Conservation (phyloP, 495 filamentous ascomycete species). For the Podospora anserina region DNA sequence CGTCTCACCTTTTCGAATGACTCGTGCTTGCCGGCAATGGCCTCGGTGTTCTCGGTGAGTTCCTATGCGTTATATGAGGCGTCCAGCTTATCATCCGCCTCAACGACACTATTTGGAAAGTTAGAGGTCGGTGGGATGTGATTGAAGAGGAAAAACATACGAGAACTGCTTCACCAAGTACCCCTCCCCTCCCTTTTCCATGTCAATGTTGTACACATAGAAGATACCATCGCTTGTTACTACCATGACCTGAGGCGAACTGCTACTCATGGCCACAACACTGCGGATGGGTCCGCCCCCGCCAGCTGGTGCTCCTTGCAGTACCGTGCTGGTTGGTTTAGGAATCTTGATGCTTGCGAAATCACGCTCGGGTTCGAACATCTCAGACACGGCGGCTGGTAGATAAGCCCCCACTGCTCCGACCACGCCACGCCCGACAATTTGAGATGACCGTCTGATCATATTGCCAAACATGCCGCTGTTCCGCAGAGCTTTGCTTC, state of each 20-base stretch:
- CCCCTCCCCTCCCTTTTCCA: slow-evolving; percentile 95
- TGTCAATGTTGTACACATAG: slow-evolving; percentile 90
- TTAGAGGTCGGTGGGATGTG: not conserved
- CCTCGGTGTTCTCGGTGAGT: not conserved
- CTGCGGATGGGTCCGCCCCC: slow-evolving; percentile 54
- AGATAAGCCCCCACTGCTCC: slow-evolving; percentile 88
- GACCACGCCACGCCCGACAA: slow-evolving; percentile 85
- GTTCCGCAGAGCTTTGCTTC: slow-evolving; percentile 38
- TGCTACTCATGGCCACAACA: slow-evolving; percentile 93
- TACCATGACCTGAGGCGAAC: slow-evolving; percentile 92
- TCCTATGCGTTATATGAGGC: slow-evolving; percentile 39
- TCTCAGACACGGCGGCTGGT: slow-evolving; percentile 86
- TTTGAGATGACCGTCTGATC: slow-evolving; percentile 93
- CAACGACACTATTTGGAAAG: slow-evolving; percentile 40
- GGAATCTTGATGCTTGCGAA: slow-evolving; percentile 96
- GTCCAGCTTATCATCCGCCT: slow-evolving; percentile 51
- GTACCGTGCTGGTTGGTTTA: slow-evolving; percentile 43
- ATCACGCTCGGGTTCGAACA: slow-evolving; percentile 94
- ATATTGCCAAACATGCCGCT: slow-evolving; percentile 76
- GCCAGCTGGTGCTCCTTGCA: slow-evolving; percentile 31
- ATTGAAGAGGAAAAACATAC: slow-evolving; percentile 48
- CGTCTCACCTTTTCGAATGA: not conserved
- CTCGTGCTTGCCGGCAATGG: not conserved
- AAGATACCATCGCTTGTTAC: slow-evolving; percentile 94
- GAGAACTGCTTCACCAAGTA: slow-evolving; percentile 84